Evolutionary conservation across 1,284 basidiomycete genomes (phyloP).

Genomic region (Tremellales sp.): DNA sequence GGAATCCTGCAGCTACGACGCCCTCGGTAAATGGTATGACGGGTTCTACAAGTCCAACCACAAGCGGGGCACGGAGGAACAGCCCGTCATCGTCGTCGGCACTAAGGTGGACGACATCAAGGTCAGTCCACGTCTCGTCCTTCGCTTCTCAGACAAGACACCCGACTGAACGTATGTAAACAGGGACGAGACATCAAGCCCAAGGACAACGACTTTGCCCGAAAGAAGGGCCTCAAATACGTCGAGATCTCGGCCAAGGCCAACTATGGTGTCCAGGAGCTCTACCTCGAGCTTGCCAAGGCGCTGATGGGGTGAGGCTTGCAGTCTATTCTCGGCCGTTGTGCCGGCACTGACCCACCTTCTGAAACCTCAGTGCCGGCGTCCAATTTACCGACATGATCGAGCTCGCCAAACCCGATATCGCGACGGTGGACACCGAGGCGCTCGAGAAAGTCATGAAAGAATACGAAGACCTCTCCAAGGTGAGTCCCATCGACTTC

Average conservation of each 20-base stretch:
- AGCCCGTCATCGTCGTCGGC: conserved; percentile 20
- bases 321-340: not conserved
- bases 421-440: conserved; percentile 12
- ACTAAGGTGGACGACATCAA: conserved; percentile 24
- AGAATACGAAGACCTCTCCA: conserved; percentile 1
- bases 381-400: conserved; percentile 19
- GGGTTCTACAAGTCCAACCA: conserved; percentile 15
- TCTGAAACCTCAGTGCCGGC: conserved; percentile 9
- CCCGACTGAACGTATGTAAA: not conserved
- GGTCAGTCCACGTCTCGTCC: conserved; percentile 2
- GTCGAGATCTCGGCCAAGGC: conserved; percentile 21
- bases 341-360: not conserved
- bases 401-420: conserved; percentile 14
- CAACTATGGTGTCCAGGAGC: conserved; percentile 21
- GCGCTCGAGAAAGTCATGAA: conserved; percentile 12
- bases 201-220: conserved; percentile 19
- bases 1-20: conserved; percentile 11
- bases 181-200: conserved; percentile 17
- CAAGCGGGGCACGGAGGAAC: conserved; percentile 15
- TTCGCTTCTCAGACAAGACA: not conserved
- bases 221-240: conserved; percentile 17
- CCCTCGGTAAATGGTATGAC: conserved; percentile 20
- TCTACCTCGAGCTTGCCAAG: conserved; percentile 14
- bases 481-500: not conserved
- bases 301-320: conserved; percentile 20